phyloP scores from a whole-genome alignment of 305 asterid species.

The Fraxinus floribunda region DNA sequence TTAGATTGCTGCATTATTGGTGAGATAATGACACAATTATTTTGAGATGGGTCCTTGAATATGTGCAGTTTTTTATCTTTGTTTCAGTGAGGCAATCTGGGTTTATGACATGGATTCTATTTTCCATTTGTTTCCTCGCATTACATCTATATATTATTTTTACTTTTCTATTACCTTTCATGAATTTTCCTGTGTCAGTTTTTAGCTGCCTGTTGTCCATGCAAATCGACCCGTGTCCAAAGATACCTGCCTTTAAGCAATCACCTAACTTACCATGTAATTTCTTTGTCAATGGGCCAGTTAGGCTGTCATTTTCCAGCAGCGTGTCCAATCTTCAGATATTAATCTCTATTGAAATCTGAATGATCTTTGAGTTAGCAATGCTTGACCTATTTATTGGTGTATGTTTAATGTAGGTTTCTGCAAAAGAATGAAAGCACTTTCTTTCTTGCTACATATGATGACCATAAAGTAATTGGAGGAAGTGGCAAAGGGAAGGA shows the following conservation, averaged over 20 bases:
- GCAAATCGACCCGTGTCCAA: neutral
- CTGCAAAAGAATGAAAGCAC: slow-evolving; percentile 63
- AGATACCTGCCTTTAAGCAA: neutral
- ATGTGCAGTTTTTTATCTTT: neutral
- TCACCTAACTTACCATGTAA: neutral
- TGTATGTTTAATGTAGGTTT: slow-evolving; percentile 46
- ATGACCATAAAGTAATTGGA: slow-evolving; percentile 46
- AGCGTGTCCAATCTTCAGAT: neutral
- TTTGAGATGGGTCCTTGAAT: neutral
- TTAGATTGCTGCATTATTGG: neutral
- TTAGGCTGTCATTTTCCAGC: neutral
- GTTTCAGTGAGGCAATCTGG: neutral
- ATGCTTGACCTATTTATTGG: neutral
- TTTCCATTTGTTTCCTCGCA: neutral
- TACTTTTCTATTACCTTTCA: neutral
- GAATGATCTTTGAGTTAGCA: slow-evolving; percentile 2
- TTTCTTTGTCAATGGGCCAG: slow-evolving; percentile 1
- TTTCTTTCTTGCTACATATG: slow-evolving; percentile 61
- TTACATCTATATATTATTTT: neutral
- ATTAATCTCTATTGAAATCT: neutral
- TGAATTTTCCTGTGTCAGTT: neutral
- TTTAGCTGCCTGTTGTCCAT: neutral
- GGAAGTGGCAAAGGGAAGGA: slow-evolving; percentile 54
- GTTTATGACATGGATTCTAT: neutral
- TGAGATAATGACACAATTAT: neutral